Base-by-base conservation (phyloP, 305 asterid species). In the Fraxinus paxiana region DNA sequence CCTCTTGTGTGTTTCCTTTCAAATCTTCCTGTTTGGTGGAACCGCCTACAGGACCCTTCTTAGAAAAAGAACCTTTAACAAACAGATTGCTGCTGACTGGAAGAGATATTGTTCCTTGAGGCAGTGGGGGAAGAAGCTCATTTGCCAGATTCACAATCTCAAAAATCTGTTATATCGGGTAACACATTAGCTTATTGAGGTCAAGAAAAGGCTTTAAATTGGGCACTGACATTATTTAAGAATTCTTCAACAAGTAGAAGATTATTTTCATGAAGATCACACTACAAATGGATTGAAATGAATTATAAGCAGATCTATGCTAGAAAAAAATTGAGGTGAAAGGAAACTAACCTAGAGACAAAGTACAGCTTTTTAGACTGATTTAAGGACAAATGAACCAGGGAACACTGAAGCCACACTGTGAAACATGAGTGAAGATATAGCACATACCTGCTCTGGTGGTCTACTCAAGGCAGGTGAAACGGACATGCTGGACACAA, bases 91-190 rank as follows among this genome's bases (percentile, higher is more conserved):
- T 86, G 84, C 93, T 87, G 79, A 87, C 89, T 34, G 98, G 99
- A 73, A 96, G 93, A 81, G 98, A 88, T 4, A 94, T 92, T 59
- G 86, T 94, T 88, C 99, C 99, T 88, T 91, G 93, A 82, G 99
- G 98, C 83, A 96, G 92, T 0, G 94, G 88, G 24, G 99, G 99
- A 79, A 96, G 99, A 82, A 96, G 96, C 92, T 96, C 99, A 87
- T 96, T 96, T 81, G 99, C 98, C 83, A 96, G 89, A 92, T 92
- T 96, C 90, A 96, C 97, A 75, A 96, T 94, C 94, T 96, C 99
- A 90, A 94, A 94, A 79, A 93, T 86, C 99, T 96, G 93, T 13
- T 75, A 34, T 30, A 86, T 69, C 15, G 71, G 51, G 75, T 61
- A 63, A 71, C 24, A 28, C 61, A 65, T 80, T 17, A 81, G 79